phyloP scores from a whole-genome alignment of 2,329 filamentous ascomycete genomes.

The Aspergillus tubingensis region DNA sequence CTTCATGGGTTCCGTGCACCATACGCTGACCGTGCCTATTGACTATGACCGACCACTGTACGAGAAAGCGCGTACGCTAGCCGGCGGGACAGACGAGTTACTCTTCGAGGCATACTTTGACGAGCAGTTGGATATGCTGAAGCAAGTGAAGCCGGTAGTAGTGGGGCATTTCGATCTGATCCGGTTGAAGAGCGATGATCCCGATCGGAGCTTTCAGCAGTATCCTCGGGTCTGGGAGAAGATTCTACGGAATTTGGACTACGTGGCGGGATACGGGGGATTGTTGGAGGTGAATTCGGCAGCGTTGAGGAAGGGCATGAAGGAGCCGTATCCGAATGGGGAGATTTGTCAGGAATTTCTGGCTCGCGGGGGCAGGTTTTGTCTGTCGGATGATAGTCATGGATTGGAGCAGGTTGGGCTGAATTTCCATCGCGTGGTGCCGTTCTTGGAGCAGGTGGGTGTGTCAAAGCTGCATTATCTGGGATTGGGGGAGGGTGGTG shows the following conservation, averaged over 20 bases:
- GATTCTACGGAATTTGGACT: conserved; percentile 72
- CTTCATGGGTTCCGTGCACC: conserved; percentile 91
- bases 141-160: conserved; percentile 68
- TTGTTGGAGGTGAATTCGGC: conserved; percentile 89
- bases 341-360: conserved; percentile 79
- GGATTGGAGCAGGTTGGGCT: conserved; percentile 82
- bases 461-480: conserved; percentile 44
- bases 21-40: conserved; percentile 82
- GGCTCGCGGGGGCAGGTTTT: conserved; percentile 74
- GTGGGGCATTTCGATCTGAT: conserved; percentile 96
- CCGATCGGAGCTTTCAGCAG: conserved; percentile 60
- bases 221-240: conserved; percentile 71
- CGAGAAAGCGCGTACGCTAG: conserved; percentile 57
- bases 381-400: conserved; percentile 93
- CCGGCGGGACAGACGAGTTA: conserved; percentile 67
- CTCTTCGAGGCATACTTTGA: conserved; percentile 87
- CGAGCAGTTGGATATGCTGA: conserved; percentile 78
- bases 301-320: conserved; percentile 83
- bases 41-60: conserved; percentile 78
- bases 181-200: conserved; percentile 72
- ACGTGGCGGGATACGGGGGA: conserved; percentile 72
- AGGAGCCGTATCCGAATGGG: conserved; percentile 82
- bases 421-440: conserved; percentile 72
- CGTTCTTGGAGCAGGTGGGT: conserved; percentile 62
- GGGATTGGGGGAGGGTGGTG: conserved; percentile 26